phyloP scores from a whole-genome alignment of 2,329 filamentous ascomycete species.

The Penicillium thymicola region DNA sequence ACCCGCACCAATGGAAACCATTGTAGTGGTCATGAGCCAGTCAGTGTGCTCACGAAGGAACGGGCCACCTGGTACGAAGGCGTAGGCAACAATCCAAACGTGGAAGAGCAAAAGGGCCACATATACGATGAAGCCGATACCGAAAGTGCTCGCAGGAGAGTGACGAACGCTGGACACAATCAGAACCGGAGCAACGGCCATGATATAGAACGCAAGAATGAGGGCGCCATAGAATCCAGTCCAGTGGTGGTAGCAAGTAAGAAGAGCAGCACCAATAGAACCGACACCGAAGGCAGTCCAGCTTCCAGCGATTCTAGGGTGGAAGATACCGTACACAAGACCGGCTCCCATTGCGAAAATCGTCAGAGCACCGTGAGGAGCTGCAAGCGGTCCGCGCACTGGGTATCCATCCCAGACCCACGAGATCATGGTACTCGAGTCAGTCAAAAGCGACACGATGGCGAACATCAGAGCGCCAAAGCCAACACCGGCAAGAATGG shows the following conservation, averaged over 20 bases:
- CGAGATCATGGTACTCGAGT: conserved; percentile 97
- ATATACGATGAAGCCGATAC: conserved; percentile 84
- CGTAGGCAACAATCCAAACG: conserved; percentile 97
- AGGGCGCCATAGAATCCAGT: conserved; percentile 83
- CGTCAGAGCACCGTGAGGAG: conserved; percentile 85
- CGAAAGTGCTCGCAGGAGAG: conserved; percentile 76
- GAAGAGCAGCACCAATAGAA: conserved; percentile 71
- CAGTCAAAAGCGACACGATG: conserved; percentile 87
- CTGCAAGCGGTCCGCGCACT: conserved; percentile 79
- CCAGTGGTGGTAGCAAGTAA: conserved; percentile 81
- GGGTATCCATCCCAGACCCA: conserved; percentile 99
- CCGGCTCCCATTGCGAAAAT: conserved; percentile 83
- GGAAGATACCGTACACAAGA: conserved; percentile 70
- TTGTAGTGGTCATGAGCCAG: conserved; percentile 86
- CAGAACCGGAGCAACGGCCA: conserved; percentile 72
- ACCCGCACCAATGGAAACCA: conserved; percentile 79
- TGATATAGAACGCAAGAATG: conserved; percentile 71
- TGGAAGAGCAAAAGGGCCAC: conserved; percentile 96
- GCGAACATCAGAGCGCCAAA: conserved; percentile 82
- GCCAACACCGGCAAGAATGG: conserved; percentile 69
- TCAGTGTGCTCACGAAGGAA: conserved; percentile 92
- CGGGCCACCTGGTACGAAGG: conserved; percentile 92
- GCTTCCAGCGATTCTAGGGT: conserved; percentile 66
- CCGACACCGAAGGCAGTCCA: conserved; percentile 78
- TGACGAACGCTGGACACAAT: conserved; percentile 73